Percentiles rank a stretch among this genome's conserved stretches.
Conservation (phyloP, 2,329 filamentous ascomycete species). For the Drechslera avenae region DNA sequence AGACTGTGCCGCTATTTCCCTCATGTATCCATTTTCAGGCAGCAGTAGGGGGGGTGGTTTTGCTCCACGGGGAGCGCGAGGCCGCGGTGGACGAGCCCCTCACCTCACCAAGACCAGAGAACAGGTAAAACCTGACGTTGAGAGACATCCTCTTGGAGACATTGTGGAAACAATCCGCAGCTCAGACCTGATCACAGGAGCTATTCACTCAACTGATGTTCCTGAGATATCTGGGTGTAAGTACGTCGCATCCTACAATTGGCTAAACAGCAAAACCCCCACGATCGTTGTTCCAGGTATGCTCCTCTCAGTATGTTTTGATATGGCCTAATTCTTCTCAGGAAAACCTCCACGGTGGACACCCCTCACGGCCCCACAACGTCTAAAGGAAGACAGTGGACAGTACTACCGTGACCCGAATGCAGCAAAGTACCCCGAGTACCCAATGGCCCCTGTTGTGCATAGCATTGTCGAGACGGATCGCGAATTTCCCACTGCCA, state of each 20-base stretch:
- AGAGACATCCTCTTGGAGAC: conserved; percentile 38
- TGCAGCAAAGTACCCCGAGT: conserved; percentile 55
- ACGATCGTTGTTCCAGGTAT: conserved; percentile 47
- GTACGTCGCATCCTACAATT: conserved; percentile 60
- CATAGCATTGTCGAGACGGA: conserved; percentile 50
- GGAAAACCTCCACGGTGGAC: conserved; percentile 60
- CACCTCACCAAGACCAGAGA: conserved; percentile 16
- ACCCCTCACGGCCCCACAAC: conserved; percentile 43
- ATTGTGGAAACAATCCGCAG: conserved; percentile 27
- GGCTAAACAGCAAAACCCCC: conserved; percentile 47
- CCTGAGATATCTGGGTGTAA: conserved; percentile 48
- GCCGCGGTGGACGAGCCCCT: conserved; percentile 19
- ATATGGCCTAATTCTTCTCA: conserved; percentile 31
- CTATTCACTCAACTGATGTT: not conserved
- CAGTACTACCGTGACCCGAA: conserved; percentile 62
- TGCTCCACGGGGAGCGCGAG: conserved; percentile 26
- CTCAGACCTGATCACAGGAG: conserved; percentile 13
- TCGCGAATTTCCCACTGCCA: conserved; percentile 40
- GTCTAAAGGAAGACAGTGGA: conserved; percentile 54
- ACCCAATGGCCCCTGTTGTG: conserved; percentile 60
- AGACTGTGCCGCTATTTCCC: conserved; percentile 5
- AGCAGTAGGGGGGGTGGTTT: conserved; percentile 30
- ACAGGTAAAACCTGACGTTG: conserved; percentile 28
- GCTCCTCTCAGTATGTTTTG: not conserved
- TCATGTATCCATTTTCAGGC: conserved; percentile 7